Evolutionary conservation across 371 early-diverging fungal species (phyloP).

Genomic region (Sanchytrium tribonematis): DNA sequence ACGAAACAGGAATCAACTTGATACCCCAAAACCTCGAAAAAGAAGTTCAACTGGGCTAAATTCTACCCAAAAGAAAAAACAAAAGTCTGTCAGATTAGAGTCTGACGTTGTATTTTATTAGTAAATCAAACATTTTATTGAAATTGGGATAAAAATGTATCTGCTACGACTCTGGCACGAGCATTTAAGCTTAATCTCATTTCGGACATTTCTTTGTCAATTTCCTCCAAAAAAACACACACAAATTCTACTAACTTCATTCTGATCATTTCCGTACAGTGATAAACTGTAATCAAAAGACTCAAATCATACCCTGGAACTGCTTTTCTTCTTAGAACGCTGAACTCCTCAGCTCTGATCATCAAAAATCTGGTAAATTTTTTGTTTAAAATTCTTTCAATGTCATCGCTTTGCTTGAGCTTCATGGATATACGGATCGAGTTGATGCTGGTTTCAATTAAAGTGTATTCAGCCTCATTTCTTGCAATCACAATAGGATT

Average conservation of each 20-base stretch:
- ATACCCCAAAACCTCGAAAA: not conserved
- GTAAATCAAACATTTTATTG: not conserved
- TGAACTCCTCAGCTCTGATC: slow-evolving; percentile 82
- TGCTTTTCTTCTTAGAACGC: slow-evolving; percentile 69
- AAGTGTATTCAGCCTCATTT: slow-evolving; percentile 75
- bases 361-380: slow-evolving; percentile 86
- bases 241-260: slow-evolving; percentile 92
- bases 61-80: not conserved
- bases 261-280: slow-evolving; percentile 85
- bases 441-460: slow-evolving; percentile 78
- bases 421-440: slow-evolving; percentile 72
- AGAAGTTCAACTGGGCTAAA: not conserved
- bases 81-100: not conserved
- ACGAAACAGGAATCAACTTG: not conserved
- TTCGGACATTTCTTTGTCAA: slow-evolving; percentile 90
- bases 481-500: slow-evolving; percentile 66
- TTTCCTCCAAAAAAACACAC: slow-evolving; percentile 91
- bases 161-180: slow-evolving; percentile 34
- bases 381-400: slow-evolving; percentile 74
- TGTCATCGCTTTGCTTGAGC: slow-evolving; percentile 91
- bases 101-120: not conserved
- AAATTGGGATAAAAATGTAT: slow-evolving; percentile 1
- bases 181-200: slow-evolving; percentile 86
- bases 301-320: slow-evolving; percentile 80
- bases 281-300: slow-evolving; percentile 75